Percentiles rank a stretch among this genome's conserved stretches.
Conservation (phyloP, 495 filamentous ascomycete species). For the Diplogelasinospora grovesii region DNA sequence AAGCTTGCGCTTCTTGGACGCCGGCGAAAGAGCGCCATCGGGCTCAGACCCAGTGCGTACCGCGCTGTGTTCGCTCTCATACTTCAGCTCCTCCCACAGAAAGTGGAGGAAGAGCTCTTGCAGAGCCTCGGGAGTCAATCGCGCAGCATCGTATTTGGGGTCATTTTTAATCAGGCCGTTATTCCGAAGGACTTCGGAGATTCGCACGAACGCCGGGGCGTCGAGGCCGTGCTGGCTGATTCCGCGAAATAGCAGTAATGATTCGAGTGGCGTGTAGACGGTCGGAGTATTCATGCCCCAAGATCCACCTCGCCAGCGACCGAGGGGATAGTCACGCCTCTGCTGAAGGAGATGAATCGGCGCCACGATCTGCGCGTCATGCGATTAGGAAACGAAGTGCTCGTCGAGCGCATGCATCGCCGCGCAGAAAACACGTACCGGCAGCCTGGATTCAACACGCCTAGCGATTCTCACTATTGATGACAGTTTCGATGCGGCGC, state of each 20-base stretch:
- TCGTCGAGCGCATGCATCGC: not conserved
- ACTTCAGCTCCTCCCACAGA: slow-evolving; percentile 62
- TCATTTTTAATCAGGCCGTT: slow-evolving; percentile 62
- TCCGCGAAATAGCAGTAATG: slow-evolving; percentile 80
- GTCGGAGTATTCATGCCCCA: slow-evolving; percentile 52
- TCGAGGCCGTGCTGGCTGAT: slow-evolving; percentile 61
- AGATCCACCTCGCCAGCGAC: slow-evolving; percentile 47
- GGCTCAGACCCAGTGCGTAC: no score
- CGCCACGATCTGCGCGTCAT: slow-evolving; percentile 39
- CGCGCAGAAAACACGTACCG: slow-evolving; percentile 17
- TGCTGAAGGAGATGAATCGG: slow-evolving; percentile 43
- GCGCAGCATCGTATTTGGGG: slow-evolving; percentile 60
- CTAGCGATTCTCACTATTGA: slow-evolving; percentile 3
- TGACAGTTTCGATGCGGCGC: not conserved
- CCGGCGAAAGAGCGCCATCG: slow-evolving; percentile 36
- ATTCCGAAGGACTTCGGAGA: slow-evolving; percentile 66
- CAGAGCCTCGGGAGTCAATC: slow-evolving; percentile 71
- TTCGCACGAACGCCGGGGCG: slow-evolving; percentile 57
- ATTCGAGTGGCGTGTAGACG: slow-evolving; percentile 80
- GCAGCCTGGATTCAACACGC: slow-evolving; percentile 19
- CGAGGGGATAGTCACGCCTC: slow-evolving; percentile 48
- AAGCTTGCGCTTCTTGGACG: slow-evolving; percentile 68
- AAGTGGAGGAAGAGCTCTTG: slow-evolving; percentile 69
- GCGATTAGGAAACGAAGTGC: no score
- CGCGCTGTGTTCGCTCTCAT: slow-evolving; percentile 20